These are phyloP conservation scores for Suillus clintonianus DNA, from an alignment of 768 basidiomycete genomes.

Conservation along the genomic window DNA sequence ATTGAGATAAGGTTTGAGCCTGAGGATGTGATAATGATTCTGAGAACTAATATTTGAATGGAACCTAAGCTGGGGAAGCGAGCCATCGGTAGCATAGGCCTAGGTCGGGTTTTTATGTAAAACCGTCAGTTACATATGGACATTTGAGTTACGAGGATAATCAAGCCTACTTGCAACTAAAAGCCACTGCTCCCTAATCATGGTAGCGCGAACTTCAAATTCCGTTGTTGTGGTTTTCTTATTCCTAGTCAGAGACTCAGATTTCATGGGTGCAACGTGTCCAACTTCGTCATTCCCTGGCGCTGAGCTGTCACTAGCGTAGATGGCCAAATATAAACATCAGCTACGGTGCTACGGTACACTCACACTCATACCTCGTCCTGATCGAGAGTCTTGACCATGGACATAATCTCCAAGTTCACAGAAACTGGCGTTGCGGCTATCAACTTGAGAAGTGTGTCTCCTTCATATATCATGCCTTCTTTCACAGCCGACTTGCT, in stretches of 20 bases:
- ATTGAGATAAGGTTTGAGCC: neutral
- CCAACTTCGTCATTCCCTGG: neutral
- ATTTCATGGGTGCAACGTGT: neutral
- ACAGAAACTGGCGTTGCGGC: conserved; percentile 31
- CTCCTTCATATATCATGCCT: conserved; percentile 3
- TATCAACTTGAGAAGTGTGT: conserved; percentile 39
- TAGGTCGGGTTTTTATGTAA: neutral
- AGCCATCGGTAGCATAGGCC: neutral
- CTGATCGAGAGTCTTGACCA: conserved; percentile 9
- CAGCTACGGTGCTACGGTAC: neutral
- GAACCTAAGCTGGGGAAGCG: neutral
- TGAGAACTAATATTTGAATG: neutral
- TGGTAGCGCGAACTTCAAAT: neutral
- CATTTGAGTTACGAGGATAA: too few species aligned
- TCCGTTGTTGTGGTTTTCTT: neutral
- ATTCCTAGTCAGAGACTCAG: neutral
- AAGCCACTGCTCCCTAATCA: neutral
- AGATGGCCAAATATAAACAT: neutral
- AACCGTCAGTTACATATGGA: neutral
- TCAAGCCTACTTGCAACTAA: neutral
- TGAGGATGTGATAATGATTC: neutral
- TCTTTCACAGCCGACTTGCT: neutral
- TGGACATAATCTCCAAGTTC: conserved; percentile 39
- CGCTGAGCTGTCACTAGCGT: neutral
- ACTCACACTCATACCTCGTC: neutral